phyloP scores from a whole-genome alignment of 2,329 filamentous ascomycete genomes.

The Fusarium bulbicola region DNA sequence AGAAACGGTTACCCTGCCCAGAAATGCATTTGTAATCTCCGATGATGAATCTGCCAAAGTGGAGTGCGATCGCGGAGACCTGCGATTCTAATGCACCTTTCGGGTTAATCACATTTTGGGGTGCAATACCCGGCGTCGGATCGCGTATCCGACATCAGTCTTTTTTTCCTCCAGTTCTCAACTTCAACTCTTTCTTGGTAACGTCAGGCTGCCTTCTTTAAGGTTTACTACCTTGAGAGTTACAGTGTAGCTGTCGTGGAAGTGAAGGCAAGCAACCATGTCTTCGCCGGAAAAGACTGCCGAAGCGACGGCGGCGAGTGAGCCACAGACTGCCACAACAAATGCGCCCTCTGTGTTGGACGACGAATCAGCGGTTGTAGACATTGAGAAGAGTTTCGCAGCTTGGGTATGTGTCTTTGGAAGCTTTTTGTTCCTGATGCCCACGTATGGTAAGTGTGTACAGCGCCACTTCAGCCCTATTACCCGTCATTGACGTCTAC shows the following conservation, averaged over 20 bases:
- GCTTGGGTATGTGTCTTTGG: slow-evolving; percentile 12
- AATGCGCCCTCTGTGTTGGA: not conserved
- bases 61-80: slow-evolving; percentile 1
- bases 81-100: not conserved
- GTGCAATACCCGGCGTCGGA: slow-evolving; percentile 16
- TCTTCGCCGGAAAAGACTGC: not conserved
- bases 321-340: not conserved
- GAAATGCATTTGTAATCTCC: not conserved
- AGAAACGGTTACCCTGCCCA: not conserved
- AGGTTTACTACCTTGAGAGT: accelerated
- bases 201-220: accelerated
- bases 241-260: too few relatives aligned
- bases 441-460: not conserved
- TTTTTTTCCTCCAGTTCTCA: not conserved
- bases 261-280: not conserved
- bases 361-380: not conserved
- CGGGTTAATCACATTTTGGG: not conserved
- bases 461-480: too few relatives aligned
- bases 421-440: slow-evolving; percentile 8
- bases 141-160: not conserved
- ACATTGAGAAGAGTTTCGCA: slow-evolving; percentile 5
- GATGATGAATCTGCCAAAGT: not conserved
- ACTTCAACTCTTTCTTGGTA: accelerated
- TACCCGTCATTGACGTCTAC: not conserved
- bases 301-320: not conserved